Percentiles rank a stretch among this genome's conserved stretches.
These are phyloP conservation scores for Ramaria sp. DNA, from an alignment of 768 basidiomycete species.

Conservation along the genomic window DNA sequence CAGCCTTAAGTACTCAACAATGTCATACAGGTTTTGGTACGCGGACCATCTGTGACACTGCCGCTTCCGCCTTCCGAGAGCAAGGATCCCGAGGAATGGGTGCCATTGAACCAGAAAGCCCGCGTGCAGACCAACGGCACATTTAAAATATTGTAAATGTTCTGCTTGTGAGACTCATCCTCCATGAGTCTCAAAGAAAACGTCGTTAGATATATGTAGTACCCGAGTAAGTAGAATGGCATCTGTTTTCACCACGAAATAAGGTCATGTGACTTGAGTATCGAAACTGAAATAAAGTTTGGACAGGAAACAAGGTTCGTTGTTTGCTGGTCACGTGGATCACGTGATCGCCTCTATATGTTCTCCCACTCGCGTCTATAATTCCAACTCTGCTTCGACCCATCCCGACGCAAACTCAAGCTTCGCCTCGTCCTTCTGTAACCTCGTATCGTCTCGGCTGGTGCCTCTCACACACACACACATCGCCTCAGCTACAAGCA, in stretches of 20 bases:
- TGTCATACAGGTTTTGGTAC: conserved; percentile 27
- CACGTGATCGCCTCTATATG: conserved; percentile 2
- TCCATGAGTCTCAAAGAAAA: too few species aligned
- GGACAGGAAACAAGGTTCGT: background rate
- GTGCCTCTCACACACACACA: background rate
- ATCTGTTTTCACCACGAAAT: too few species aligned
- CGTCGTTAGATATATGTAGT: too few species aligned
- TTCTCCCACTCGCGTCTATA: background rate
- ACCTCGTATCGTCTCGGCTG: too few species aligned
- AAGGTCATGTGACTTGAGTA: too few species aligned
- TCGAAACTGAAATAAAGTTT: conserved; percentile 8
- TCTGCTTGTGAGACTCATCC: background rate
- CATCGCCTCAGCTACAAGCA: too few species aligned
- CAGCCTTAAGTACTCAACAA: conserved; percentile 4
- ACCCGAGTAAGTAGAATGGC: too few species aligned
- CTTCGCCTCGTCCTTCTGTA: too few species aligned
- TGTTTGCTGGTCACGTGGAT: background rate
- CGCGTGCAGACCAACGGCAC: conserved; percentile 58
- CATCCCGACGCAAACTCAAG: background rate
- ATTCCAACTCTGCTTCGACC: background rate
- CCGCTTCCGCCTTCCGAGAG: conserved; percentile 20
- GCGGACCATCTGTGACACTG: conserved; percentile 67
- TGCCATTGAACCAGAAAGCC: conserved; percentile 31
- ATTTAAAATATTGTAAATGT: conserved; percentile 25
- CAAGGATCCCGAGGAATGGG: conserved; percentile 34